Conservation (phyloP, 2,329 filamentous ascomycete genomes). For the Colletotrichum cereale region DNA sequence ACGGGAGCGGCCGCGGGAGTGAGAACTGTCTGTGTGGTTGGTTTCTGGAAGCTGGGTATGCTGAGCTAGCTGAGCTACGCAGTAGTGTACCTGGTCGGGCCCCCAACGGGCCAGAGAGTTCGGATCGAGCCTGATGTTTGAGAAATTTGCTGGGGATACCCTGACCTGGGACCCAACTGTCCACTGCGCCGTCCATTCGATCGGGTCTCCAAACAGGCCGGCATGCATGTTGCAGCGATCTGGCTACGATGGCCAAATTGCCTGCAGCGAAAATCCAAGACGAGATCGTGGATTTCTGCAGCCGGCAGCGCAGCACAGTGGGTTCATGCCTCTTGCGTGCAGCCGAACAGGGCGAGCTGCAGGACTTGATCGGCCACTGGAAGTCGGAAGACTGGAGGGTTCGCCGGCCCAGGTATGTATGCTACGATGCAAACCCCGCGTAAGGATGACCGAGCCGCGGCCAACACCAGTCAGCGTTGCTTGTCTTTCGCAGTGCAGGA, state of each 20-base stretch:
- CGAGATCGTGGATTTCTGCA: slow-evolving; percentile 14
- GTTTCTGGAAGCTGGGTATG: slow-evolving; percentile 4
- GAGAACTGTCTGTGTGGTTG: slow-evolving; percentile 20
- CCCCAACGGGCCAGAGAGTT: slow-evolving; percentile 28
- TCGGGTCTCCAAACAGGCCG: slow-evolving; percentile 20
- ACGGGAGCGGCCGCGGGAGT: slow-evolving; percentile 26
- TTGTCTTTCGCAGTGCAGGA: slow-evolving; percentile 2
- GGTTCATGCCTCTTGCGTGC: slow-evolving; percentile 28
- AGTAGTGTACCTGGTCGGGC: too few relatives aligned
- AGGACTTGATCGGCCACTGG: slow-evolving; percentile 25
- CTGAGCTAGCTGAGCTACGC: too few relatives aligned
- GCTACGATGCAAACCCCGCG: neutral
- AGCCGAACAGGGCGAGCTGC: slow-evolving; percentile 33
- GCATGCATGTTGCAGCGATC: slow-evolving; percentile 24
- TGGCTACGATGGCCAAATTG: slow-evolving; percentile 17
- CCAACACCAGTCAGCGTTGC: neutral
- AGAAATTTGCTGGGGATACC: slow-evolving; percentile 16
- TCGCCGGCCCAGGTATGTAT: neutral
- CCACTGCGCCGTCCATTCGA: slow-evolving; percentile 7
- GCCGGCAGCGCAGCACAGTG: neutral
- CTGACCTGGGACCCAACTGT: slow-evolving; percentile 31
- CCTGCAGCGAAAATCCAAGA: slow-evolving; percentile 20
- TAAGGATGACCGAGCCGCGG: slow-evolving; percentile 13
- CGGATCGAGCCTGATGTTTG: slow-evolving; percentile 31
- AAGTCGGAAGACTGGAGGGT: neutral